These are phyloP conservation scores for Podospora anserina DNA, from an alignment of 495 filamentous ascomycete genomes.

Conservation along the genomic window DNA sequence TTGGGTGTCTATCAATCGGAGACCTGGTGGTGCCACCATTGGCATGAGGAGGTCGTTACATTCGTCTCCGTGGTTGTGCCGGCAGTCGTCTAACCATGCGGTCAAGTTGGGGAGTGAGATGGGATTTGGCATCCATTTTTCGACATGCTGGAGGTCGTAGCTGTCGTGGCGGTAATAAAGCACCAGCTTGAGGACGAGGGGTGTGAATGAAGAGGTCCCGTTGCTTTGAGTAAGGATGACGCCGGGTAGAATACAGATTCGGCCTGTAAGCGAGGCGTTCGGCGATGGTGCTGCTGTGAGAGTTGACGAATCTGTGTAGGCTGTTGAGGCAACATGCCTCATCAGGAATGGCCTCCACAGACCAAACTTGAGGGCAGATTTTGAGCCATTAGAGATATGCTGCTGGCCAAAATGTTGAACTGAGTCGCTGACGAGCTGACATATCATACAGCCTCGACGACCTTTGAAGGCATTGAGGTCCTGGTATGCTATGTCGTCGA, in stretches of 20 bases:
- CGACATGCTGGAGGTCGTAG: neutral
- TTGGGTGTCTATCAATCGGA: no score
- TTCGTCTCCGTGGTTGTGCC: no score
- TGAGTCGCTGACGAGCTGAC: no score
- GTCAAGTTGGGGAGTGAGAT: neutral
- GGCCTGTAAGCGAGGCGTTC: neutral
- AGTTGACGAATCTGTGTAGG: neutral
- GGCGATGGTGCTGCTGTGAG: neutral
- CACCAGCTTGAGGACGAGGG: neutral
- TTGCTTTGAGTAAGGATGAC: neutral
- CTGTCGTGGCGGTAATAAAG: neutral
- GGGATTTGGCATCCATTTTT: neutral
- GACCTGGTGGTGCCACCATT: no score
- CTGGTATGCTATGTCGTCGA: no score
- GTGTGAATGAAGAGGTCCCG: neutral
- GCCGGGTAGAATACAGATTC: neutral
- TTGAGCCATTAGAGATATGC: no score
- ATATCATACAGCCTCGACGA: no score
- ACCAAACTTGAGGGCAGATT: neutral
- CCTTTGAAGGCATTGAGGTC: no score
- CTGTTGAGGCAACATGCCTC: neutral
- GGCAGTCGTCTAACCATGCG: no score
- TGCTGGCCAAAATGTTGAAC: no score
- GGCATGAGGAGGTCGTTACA: no score
- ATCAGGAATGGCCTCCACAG: neutral